phyloP scores from a whole-genome alignment of 306 rosid species.

The Prunus mira region DNA sequence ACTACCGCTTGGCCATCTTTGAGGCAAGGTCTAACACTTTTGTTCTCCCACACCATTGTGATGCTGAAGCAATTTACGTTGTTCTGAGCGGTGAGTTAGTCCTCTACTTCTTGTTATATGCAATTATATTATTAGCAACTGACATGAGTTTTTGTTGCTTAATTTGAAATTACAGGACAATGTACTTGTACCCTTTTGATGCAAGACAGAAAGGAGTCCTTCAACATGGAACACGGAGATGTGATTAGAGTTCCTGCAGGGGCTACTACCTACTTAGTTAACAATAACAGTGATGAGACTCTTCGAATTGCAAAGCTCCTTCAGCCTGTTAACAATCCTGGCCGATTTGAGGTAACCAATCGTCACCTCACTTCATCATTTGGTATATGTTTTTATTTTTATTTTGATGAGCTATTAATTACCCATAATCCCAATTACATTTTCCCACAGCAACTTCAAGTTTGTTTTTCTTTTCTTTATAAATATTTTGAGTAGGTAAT shows the following conservation, averaged over 20 bases:
- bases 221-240: conserved; percentile 34
- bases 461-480: neutral
- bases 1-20: conserved; percentile 31
- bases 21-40: conserved; percentile 45
- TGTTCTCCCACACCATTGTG: conserved; percentile 40
- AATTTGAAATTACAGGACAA: conserved; percentile 21
- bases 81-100: conserved; percentile 28
- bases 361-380: neutral
- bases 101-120: neutral
- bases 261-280: conserved; percentile 27
- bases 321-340: conserved; percentile 33
- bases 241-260: conserved; percentile 33
- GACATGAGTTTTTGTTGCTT: neutral
- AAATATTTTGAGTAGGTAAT: neutral
- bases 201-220: conserved; percentile 34
- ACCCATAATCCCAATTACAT: neutral
- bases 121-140: neutral
- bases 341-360: conserved; percentile 31
- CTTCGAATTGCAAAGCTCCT: conserved; percentile 31
- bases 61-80: conserved; percentile 33
- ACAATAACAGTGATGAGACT: conserved; percentile 24
- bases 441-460: neutral
- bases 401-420: neutral
- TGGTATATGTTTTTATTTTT: neutral
- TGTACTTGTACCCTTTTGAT: conserved; percentile 27